phyloP scores from a whole-genome alignment of 1,139 yeast genomes.

The Meyerozyma guilliermondii region DNA sequence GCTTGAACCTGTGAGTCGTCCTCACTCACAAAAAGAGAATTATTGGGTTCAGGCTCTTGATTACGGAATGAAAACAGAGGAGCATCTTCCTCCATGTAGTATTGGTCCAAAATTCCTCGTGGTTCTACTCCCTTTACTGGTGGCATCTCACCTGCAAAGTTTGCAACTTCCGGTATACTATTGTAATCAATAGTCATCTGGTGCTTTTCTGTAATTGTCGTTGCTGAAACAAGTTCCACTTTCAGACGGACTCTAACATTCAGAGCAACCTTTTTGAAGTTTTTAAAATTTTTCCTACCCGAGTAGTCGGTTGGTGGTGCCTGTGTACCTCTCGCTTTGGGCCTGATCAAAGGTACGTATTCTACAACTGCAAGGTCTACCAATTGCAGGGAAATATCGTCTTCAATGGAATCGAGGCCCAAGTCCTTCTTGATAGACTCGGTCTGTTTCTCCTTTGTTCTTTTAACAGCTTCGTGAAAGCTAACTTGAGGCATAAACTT shows the following conservation, averaged over 20 bases:
- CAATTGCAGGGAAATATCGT: slow-evolving; percentile 7
- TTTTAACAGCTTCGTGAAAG: slow-evolving; percentile 30
- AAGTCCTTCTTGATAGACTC: slow-evolving; percentile 23
- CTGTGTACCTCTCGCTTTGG: slow-evolving; percentile 2
- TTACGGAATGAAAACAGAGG: background rate
- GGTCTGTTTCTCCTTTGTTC: slow-evolving; percentile 24
- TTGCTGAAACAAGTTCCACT: background rate
- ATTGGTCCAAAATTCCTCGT: background rate
- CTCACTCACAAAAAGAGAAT: slow-evolving; percentile 17
- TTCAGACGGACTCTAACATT: background rate
- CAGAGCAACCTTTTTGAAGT: slow-evolving; percentile 23
- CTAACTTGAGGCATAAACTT: slow-evolving; percentile 19
- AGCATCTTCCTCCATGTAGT: slow-evolving; percentile 4
- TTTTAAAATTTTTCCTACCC: slow-evolving; percentile 34
- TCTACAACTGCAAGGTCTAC: slow-evolving; percentile 34
- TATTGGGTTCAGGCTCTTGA: background rate
- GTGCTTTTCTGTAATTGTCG: background rate
- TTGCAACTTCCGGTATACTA: background rate
- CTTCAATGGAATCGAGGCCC: slow-evolving; percentile 16
- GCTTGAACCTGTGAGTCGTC: slow-evolving; percentile 9
- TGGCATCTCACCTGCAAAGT: background rate
- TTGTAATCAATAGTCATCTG: background rate
- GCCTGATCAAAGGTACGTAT: slow-evolving; percentile 20
- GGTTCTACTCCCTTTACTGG: background rate
- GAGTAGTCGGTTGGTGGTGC: slow-evolving; percentile 7